Base-by-base conservation (phyloP, 2,329 filamentous ascomycete species). In the Alternaria postmessia region DNA sequence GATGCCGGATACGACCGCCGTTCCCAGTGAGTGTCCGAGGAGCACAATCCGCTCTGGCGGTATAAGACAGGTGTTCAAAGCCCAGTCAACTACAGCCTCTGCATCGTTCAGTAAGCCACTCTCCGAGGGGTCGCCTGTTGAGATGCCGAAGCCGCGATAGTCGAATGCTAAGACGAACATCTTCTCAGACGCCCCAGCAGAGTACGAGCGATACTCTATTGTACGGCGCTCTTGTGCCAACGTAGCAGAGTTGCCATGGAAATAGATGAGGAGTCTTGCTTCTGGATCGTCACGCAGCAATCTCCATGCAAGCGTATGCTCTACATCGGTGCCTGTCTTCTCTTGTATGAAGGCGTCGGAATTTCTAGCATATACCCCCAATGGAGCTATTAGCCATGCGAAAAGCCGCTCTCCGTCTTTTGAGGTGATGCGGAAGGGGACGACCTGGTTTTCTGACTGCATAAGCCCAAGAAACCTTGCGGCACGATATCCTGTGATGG, bases 381-480 rank as follows among this genome's bases (percentile, higher is more conserved):
- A 79, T 0, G 94, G 94, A 48, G 97, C 81, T 52, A 97, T 85
- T 71, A 97, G 93, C 94, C 94, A 98, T n/a, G 91, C 90, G 74
- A 95, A 96, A 7, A 97, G 81, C 2, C 83, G 87, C 76, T 94
- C 88, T 42, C 88, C 88, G 75, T 97, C 94, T 2, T 87, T 83
- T 0, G 93, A 95, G 1, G 79, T 80, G 48, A 97, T 80, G 22
- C 86, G 87, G 77, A 97, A 97, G 0, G 94, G 91, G 3, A 91
- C 92, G 9, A 96, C 90, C 80, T 98, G 94, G 68, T 93, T 93
- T 70, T 88, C 91, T 94, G 68, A 30, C 34, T 30, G 24, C 7
- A 57, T 76, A 62, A 76, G 64, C 38, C 32, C 46, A 49, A 49
- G 34, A 36, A 49, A 36, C 46, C 16, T 36, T 26, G 22, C 14